Base-by-base conservation (phyloP, 352 stramenopile species). In the Saprolegnia parasitica region DNA sequence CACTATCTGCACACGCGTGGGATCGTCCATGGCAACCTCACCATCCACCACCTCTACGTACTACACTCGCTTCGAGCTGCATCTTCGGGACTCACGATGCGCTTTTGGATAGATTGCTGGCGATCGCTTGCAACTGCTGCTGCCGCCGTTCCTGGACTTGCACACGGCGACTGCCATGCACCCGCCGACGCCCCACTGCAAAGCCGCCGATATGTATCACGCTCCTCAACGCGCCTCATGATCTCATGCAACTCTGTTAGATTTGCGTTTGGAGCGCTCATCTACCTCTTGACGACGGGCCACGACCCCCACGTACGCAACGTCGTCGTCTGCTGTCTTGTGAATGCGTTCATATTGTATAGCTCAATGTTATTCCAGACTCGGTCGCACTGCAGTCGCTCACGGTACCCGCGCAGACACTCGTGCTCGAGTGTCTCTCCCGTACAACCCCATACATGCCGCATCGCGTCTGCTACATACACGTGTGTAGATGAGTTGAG, bases 201-300 rank as follows among this genome's bases (percentile, higher is more conserved):
- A 60, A 60, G 21, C 52, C 52, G 20, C 16, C 52, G 52, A 60
- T 23, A 60, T 60, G 52, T 60, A 60, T n/a, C n/a, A n/a, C n/a
- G n/a, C n/a, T n/a, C 52, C 47, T 56, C 18, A 8, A 56, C 21
- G 5, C 18, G n/a, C 8, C 21, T 21, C 10, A 56, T 18, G 42
- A 21, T 23, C 8, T 23, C 18, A 56, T 56, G 10, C 18, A 26
- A 6, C 21, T 23, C 47, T 15, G 39, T 46, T 60, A 60, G 52
- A 4, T 37, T 60, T 18, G 29, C 20, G 5, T 60, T 60, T 37
- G 52, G 52, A 10, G 24, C 35, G n/a, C 10, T 60, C 16, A 21
- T 60, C 10, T 60, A 60, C 52, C n/a, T 60, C 5, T 23, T 60
- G 5, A 29, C 52, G 10, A 39, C 20, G 26, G 52, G 52, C 24